phyloP scores from a whole-genome alignment of 192 early-diverging fungal genomes.

The Phlyctochytrium arcticum region DNA sequence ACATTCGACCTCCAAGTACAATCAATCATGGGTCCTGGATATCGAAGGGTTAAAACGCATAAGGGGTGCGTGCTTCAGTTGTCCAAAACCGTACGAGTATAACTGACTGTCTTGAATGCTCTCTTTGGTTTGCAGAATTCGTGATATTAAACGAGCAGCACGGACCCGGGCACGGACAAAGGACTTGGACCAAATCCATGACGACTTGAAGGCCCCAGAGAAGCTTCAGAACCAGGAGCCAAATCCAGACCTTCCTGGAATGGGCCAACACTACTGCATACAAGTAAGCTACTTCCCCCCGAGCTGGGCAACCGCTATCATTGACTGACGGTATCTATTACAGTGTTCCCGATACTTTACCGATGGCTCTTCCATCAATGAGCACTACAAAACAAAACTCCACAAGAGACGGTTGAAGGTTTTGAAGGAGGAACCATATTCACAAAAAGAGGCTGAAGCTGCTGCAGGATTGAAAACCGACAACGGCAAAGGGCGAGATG shows the following conservation, averaged over 20 bases:
- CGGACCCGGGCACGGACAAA: slow-evolving; percentile 82
- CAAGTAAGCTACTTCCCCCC: slow-evolving; percentile 34
- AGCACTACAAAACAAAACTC: slow-evolving; percentile 73
- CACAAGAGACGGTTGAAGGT: slow-evolving; percentile 88
- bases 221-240: slow-evolving; percentile 58
- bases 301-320: not conserved
- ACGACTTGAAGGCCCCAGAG: slow-evolving; percentile 69
- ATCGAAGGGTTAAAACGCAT: slow-evolving; percentile 24
- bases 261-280: slow-evolving; percentile 89
- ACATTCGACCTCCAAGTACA: not conserved
- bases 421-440: slow-evolving; percentile 79
- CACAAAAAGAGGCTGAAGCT: slow-evolving; percentile 75
- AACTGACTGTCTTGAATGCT: too few species aligned
- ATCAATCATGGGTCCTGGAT: slow-evolving; percentile 22
- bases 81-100: too few species aligned
- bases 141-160: slow-evolving; percentile 76
- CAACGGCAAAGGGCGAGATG: slow-evolving; percentile 15
- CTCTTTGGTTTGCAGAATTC: slow-evolving; percentile 43
- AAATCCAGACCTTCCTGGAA: slow-evolving; percentile 85
- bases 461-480: slow-evolving; percentile 46
- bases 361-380: slow-evolving; percentile 49
- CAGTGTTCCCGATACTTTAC: slow-evolving; percentile 72
- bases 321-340: not conserved
- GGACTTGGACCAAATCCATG: slow-evolving; percentile 95
- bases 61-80: slow-evolving; percentile 12